phyloP scores from a whole-genome alignment of 78 protist species.

The Monosiga brevicollis region DNA sequence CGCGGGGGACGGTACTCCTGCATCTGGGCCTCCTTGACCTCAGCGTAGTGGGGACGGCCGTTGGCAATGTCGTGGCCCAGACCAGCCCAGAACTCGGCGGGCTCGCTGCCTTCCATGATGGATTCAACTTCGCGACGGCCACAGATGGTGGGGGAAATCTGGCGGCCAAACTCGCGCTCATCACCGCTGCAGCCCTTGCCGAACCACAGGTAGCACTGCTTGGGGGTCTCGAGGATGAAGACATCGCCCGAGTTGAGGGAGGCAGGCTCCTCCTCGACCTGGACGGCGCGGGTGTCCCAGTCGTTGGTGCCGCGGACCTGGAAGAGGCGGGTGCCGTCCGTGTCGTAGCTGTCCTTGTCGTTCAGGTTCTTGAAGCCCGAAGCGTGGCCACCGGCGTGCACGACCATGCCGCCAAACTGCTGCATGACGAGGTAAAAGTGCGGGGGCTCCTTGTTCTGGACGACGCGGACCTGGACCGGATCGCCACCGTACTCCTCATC shows the following conservation, averaged over 20 bases:
- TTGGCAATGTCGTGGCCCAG: conserved; percentile 15
- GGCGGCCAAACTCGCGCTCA: conserved; percentile 16
- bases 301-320: conserved; percentile 35
- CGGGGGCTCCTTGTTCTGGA: conserved; percentile 34
- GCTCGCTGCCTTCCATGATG: neutral
- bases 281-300: neutral
- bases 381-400: conserved; percentile 30
- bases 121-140: neutral
- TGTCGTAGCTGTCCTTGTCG: conserved; percentile 10
- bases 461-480: conserved; percentile 35
- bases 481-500: conserved; percentile 23
- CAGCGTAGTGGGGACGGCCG: conserved; percentile 26
- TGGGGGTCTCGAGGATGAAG: conserved; percentile 11
- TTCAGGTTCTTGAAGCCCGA: neutral
- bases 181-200: conserved; percentile 35
- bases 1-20: conserved; percentile 37
- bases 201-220: conserved; percentile 24
- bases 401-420: conserved; percentile 20
- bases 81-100: conserved; percentile 27
- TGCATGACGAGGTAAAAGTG: conserved; percentile 35
- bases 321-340: conserved; percentile 25
- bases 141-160: neutral
- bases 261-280: conserved; percentile 4
- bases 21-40: neutral
- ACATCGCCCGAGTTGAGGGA: conserved; percentile 42